Conservation (phyloP, 2,329 filamentous ascomycete species). For the Hypoxylon sp. region DNA sequence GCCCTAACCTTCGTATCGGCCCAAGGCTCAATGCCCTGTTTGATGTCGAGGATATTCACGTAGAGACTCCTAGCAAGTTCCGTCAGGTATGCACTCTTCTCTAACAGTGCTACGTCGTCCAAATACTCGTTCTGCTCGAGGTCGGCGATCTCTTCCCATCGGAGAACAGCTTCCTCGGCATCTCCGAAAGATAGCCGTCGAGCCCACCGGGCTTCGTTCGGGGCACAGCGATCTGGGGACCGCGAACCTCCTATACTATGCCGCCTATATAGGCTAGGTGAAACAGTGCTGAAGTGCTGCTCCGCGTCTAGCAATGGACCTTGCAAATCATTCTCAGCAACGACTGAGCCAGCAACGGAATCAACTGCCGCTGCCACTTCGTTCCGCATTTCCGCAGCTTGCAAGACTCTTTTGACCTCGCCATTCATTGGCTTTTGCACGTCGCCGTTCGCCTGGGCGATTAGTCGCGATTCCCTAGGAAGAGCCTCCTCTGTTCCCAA, state of each 20-base stretch:
- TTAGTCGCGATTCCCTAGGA: conserved; percentile 26
- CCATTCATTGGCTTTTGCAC: conserved; percentile 32
- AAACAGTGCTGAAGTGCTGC: conserved; percentile 57
- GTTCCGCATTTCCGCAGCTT: conserved; percentile 40
- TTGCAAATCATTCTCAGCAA: conserved; percentile 70
- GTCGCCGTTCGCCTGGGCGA: conserved; percentile 36
- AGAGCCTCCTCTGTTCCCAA: conserved; percentile 33
- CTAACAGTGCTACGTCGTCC: conserved; percentile 41
- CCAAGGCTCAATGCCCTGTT: conserved; percentile 69
- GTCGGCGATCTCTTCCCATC: conserved; percentile 70
- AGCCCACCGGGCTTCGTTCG: conserved; percentile 74
- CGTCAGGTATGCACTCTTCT: conserved; percentile 50
- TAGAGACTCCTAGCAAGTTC: conserved; percentile 70
- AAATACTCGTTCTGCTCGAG: conserved; percentile 55
- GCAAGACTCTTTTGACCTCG: conserved; percentile 43
- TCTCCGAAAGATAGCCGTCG: conserved; percentile 81
- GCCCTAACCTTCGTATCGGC: conserved; percentile 67
- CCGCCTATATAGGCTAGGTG: conserved; percentile 70
- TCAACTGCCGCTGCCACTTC: conserved; percentile 55
- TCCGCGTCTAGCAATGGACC: conserved; percentile 64
- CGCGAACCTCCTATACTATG: conserved; percentile 64
- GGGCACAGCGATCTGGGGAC: conserved; percentile 48
- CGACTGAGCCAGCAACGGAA: conserved; percentile 70
- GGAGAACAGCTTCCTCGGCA: conserved; percentile 79
- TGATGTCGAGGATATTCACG: conserved; percentile 64